These are phyloP conservation scores for Ustilago trichophora DNA, from an alignment of 1,284 basidiomycete genomes.

Conservation along the genomic window DNA sequence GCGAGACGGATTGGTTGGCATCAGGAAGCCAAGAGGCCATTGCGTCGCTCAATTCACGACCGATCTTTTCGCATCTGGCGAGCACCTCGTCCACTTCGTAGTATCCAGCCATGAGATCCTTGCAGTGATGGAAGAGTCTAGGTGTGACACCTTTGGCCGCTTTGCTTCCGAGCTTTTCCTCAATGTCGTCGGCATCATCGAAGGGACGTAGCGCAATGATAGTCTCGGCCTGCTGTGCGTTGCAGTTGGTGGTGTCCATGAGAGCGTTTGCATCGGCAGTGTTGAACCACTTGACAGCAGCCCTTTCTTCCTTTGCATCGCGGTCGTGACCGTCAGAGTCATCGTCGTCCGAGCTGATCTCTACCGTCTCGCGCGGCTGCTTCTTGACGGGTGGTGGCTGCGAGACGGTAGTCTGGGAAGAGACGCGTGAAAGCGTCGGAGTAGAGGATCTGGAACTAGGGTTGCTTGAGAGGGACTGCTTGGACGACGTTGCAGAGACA, in stretches of 20 bases:
- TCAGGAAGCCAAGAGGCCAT: conserved; percentile 78
- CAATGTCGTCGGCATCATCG: conserved; percentile 75
- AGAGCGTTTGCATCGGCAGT: conserved; percentile 76
- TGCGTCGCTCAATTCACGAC: conserved; percentile 72
- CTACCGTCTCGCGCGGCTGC: conserved; percentile 9
- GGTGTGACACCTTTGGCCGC: conserved; percentile 92
- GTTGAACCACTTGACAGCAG: conserved; percentile 80
- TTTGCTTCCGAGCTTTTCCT: conserved; percentile 73
- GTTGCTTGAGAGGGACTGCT: conserved; percentile 10
- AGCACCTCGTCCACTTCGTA: conserved; percentile 88
- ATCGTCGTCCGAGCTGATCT: conserved; percentile 54
- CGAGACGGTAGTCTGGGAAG: conserved; percentile 2
- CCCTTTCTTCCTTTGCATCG: conserved; percentile 47
- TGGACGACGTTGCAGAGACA: conserved; percentile 1
- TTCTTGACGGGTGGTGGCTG: conserved; percentile 9
- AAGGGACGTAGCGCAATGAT: conserved; percentile 87
- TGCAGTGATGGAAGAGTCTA: conserved; percentile 88
- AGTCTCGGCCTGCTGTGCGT: conserved; percentile 79
- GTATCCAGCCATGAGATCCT: conserved; percentile 85
- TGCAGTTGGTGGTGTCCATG: conserved; percentile 90
- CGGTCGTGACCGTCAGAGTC: conserved; percentile 50
- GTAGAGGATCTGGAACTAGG: conserved; percentile 21
- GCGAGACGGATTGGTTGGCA: conserved; percentile 63
- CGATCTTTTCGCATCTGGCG: conserved; percentile 86
- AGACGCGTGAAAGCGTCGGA: conserved; percentile 14